phyloP scores from a whole-genome alignment of 306 rosid species.

The Acacia melanoxylon region DNA sequence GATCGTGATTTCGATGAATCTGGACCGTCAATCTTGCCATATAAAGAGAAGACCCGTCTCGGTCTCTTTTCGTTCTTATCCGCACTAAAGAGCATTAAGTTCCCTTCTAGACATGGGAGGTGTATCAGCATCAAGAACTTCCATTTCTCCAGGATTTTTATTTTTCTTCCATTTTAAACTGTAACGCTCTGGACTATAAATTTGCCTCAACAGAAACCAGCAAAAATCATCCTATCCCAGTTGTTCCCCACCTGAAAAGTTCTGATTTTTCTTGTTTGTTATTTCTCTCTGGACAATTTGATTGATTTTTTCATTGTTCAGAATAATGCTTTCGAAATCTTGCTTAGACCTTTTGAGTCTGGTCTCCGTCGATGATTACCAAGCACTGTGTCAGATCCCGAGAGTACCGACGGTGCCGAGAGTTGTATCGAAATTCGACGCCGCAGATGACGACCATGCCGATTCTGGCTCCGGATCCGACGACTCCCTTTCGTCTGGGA shows the following conservation, averaged over 20 bases:
- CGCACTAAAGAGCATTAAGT: not conserved
- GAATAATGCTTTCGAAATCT: constrained; percentile 40
- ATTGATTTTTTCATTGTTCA: not conserved
- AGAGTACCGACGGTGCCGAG: constrained; percentile 27
- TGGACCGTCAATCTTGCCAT: constrained; percentile 20
- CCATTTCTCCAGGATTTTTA: constrained; percentile 20
- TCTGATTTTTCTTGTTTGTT: not conserved
- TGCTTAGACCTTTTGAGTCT: constrained; percentile 38
- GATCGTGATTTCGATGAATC: constrained; percentile 8
- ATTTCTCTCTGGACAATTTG: not conserved
- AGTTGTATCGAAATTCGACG: constrained; percentile 28
- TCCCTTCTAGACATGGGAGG: constrained; percentile 14
- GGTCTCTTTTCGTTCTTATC: constrained; percentile 38
- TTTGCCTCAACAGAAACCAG: not conserved
- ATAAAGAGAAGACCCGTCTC: not conserved
- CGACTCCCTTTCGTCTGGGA: constrained; percentile 3
- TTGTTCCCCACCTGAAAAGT: not conserved
- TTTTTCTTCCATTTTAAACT: constrained; percentile 17
- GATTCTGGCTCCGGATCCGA: not conserved
- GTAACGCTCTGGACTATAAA: constrained; percentile 20
- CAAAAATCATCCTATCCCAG: not conserved
- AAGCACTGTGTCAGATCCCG: constrained; percentile 33
- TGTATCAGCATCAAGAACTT: constrained; percentile 26
- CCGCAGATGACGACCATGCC: not conserved
- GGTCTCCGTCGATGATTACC: constrained; percentile 37